Evolutionary conservation across 2,329 filamentous ascomycete species (phyloP), one percentile per base, ranked within the genome.

Genomic region (Ustulina deusta): DNA sequence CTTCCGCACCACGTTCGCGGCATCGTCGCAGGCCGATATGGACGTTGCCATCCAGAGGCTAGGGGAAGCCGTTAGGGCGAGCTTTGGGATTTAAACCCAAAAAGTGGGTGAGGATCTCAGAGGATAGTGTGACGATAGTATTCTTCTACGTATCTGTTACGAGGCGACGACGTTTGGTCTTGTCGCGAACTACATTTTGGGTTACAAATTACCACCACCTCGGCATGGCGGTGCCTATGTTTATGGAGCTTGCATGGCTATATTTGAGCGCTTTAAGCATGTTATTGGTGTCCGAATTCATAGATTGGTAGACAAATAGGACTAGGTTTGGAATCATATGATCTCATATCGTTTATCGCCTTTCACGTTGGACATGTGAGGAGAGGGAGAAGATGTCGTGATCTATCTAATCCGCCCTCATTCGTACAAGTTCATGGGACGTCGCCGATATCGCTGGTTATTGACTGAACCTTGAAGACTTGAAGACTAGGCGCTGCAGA

Each of bases 1-100:
- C 82, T 97, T 98, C 84, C 88, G 96, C 60, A 90, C 93, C 3
- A 99, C 95, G 0, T 99, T 92, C 82, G 94, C 95, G 0, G 90
- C 94, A 42, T 94, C 94, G 1, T 89, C 87, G 13, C 84, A 86
- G 15, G 87, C 90, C 62, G 87, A 89, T 72, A 94, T 95, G 84
- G 84, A 83, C 2, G 87, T 90, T 75, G 92, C 92, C 1, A 93
- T 94, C 65, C 83, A 85, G 69, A 84, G 95, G 66, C 91, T 99
- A 73, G 93, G 93, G 0, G 85, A 86, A 64, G 92, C 93, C 7
- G 83, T 98, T 46, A 86, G 88, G 71, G 85, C 84, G 71, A 87
- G 83, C 65, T 89, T 85, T 71, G 78, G 79, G 27, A 75, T 79
- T 27, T 69, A 64, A 62, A 25, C 15, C 5, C 20, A 20, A 15